phyloP scores from a whole-genome alignment of 2,329 filamentous ascomycete genomes.

The Talaromyces pinophilus region DNA sequence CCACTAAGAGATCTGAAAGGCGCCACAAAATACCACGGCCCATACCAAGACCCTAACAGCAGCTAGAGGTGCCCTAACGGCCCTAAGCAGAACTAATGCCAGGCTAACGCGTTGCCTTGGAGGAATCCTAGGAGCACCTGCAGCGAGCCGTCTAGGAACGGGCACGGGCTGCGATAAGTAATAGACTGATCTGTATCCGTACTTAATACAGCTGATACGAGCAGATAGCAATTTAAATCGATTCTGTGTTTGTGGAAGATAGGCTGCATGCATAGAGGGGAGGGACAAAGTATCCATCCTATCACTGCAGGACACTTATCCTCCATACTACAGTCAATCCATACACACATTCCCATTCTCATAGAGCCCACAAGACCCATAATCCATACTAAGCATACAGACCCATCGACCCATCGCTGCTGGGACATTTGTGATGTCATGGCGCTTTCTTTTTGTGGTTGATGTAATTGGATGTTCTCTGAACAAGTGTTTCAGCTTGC shows the following conservation, averaged over 20 bases:
- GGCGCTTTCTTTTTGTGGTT: neutral
- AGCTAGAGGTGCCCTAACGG: neutral
- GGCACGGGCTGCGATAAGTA: neutral
- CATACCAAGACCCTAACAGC: neutral
- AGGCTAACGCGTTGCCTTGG: neutral
- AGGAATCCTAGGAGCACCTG: neutral
- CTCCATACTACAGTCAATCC: neutral
- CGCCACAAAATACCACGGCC: neutral
- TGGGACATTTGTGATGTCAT: constrained; percentile 18
- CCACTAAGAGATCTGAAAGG: constrained; percentile 10
- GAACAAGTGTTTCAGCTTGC: constrained; percentile 2
- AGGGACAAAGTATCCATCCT: neutral
- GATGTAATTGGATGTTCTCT: neutral
- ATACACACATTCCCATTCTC: too few relatives aligned
- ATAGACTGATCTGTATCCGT: neutral
- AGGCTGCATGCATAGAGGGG: neutral
- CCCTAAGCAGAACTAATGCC: neutral
- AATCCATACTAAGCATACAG: too few relatives aligned
- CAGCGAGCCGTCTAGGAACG: neutral
- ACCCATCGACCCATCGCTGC: neutral
- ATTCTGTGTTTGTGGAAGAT: neutral
- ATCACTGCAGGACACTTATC: neutral
- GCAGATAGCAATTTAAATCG: neutral
- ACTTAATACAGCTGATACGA: neutral
- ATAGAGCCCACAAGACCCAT: neutral